phyloP scores from a whole-genome alignment of 148 eudicot species.

The Fallopia convolvulus region DNA sequence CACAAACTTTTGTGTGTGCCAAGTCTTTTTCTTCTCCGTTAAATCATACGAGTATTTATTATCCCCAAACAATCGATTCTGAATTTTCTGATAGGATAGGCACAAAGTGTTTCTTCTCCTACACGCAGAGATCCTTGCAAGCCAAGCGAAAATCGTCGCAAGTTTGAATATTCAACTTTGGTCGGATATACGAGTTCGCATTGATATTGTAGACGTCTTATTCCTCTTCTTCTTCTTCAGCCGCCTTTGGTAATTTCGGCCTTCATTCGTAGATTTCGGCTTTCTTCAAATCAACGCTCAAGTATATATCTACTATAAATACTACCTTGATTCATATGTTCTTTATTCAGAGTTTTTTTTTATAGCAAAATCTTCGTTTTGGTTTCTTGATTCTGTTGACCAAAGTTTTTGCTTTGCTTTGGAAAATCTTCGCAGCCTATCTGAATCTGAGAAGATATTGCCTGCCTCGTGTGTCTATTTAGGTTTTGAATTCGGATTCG shows the following conservation, averaged over 20 bases:
- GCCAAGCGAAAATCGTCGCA: background rate
- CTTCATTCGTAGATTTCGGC: background rate
- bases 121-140: background rate
- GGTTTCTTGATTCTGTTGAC: background rate
- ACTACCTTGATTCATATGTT: background rate
- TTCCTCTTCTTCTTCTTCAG: background rate
- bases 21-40: background rate
- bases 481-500: background rate
- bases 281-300: background rate
- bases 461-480: background rate
- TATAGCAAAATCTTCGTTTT: background rate
- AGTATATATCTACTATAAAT: background rate
- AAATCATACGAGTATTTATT: background rate
- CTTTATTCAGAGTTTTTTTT: background rate
- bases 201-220: background rate
- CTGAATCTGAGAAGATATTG: conserved; percentile 2
- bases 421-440: background rate
- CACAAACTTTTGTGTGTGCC: background rate
- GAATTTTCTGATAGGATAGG: background rate
- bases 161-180: background rate
- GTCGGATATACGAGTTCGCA: background rate
- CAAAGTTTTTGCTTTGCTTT: background rate
- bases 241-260: background rate
- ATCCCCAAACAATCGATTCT: background rate
- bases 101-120: background rate